phyloP scores from a whole-genome alignment of 164 flowering plant genomes.

The Liquidambar formosana region DNA sequence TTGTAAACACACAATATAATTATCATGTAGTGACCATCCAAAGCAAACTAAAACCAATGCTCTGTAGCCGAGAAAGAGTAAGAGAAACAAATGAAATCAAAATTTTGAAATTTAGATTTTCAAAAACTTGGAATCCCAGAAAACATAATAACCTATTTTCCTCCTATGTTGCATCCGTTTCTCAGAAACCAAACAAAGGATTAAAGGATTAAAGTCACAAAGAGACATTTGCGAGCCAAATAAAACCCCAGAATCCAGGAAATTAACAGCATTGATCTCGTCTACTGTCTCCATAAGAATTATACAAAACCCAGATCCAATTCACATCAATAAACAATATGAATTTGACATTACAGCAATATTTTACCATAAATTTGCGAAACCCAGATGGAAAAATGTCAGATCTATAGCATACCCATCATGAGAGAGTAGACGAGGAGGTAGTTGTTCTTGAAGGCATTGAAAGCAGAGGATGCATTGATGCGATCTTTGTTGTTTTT shows the following conservation, averaged over 20 bases:
- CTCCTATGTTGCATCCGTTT: neutral
- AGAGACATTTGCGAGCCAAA: neutral
- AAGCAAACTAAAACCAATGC: no score
- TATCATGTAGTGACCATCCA: no score
- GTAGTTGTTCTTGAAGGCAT: constrained; percentile 96
- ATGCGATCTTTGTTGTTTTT: constrained; percentile 86
- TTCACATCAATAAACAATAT: neutral
- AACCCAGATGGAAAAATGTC: neutral
- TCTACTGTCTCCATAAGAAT: neutral
- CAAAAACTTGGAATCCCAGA: no score
- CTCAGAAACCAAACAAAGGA: neutral
- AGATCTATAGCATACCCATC: constrained; percentile 67
- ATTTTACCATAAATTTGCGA: neutral
- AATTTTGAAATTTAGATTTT: no score
- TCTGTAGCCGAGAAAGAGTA: no score
- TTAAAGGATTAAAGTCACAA: no score
- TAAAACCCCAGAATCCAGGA: neutral
- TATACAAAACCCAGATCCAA: neutral
- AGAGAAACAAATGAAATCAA: no score
- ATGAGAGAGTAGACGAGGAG: constrained; percentile 93
- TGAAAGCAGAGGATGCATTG: constrained; percentile 74
- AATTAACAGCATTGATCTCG: neutral
- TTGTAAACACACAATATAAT: no score
- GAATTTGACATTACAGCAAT: neutral
- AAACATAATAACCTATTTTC: no score